Percentiles rank a stretch among this genome's conserved stretches.
Evolutionary conservation across 1,284 basidiomycete genomes (phyloP).

Genomic region (Fomitopsis palustris): DNA sequence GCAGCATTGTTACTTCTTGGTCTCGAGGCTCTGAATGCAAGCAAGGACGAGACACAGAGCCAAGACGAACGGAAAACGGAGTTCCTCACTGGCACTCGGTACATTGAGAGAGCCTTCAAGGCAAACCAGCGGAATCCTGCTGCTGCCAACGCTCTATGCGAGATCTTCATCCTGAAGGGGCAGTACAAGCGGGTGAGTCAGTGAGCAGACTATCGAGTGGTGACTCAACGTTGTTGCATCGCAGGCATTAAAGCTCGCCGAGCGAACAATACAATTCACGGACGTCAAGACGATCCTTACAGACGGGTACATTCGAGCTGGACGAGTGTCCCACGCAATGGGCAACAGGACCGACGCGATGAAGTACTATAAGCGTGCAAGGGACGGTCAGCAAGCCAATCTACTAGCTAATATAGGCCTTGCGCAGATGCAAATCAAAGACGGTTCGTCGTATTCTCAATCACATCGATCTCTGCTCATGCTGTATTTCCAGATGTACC

Average conservation of each 20-base stretch:
- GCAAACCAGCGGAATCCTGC: constrained; percentile 72
- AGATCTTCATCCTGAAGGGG: constrained; percentile 68
- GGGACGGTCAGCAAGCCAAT: constrained; percentile 52
- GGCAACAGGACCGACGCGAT: constrained; percentile 61
- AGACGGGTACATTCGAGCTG: constrained; percentile 79
- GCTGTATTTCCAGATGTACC: constrained; percentile 53
- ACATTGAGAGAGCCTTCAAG: constrained; percentile 73
- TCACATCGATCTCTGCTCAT: not conserved
- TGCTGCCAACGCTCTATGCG: constrained; percentile 75
- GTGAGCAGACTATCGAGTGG: not conserved
- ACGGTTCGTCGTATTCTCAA: constrained; percentile 44
- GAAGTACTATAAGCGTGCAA: constrained; percentile 73
- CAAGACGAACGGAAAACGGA: constrained; percentile 59
- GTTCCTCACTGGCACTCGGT: constrained; percentile 59
- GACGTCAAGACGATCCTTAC: constrained; percentile 78
- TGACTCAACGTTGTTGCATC: constrained; percentile 2
- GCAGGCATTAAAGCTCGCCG: constrained; percentile 86
- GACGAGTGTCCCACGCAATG: constrained; percentile 74
- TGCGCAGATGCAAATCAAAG: constrained; percentile 83
- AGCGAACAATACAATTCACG: constrained; percentile 88
- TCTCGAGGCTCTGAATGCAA: constrained; percentile 77
- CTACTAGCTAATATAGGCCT: constrained; percentile 78
- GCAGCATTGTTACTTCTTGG: constrained; percentile 79
- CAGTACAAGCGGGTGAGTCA: constrained; percentile 47
- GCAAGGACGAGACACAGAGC: constrained; percentile 58